A percentile compares a stretch with the other conserved stretches of the same genome.
Evolutionary conservation across 805 yeast genomes (phyloP).

Genomic region (Candida cerambycidarum): DNA sequence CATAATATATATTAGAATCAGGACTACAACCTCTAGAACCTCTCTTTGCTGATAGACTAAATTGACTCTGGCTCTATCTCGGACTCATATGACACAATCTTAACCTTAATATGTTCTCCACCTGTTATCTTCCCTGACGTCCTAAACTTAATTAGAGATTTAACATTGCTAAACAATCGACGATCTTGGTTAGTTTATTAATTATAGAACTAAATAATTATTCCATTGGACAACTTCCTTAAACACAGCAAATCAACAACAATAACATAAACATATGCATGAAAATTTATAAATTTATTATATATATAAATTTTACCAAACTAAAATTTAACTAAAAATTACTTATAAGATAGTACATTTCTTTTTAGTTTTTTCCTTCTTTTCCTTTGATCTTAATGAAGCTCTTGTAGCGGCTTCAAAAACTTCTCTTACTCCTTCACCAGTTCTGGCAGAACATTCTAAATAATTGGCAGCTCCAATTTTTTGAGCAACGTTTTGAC

Average conservation of each 20-base stretch:
- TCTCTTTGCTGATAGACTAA: too few relatives aligned
- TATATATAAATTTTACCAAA: constrained; percentile 7
- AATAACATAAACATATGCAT: constrained; percentile 2
- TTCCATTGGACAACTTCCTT: constrained; percentile 2
- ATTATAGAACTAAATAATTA: constrained; percentile 6
- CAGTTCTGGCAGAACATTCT: constrained; percentile 91
- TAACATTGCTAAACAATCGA: too few relatives aligned
- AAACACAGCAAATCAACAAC: constrained; percentile 8
- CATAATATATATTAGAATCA: constrained; percentile 5
- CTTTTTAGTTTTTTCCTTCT: constrained; percentile 56
- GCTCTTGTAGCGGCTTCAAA: constrained; percentile 93
- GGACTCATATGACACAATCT: too few relatives aligned
- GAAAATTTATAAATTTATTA: constrained; percentile 6
- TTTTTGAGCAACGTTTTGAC: constrained; percentile 82
- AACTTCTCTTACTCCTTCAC: constrained; percentile 89
- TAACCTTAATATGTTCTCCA: too few relatives aligned
- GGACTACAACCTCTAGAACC: background rate
- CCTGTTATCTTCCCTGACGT: too few relatives aligned
- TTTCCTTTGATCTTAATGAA: constrained; percentile 67
- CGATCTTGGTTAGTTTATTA: background rate
- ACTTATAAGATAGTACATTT: constrained; percentile 68
- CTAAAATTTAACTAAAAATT: constrained; percentile 6
- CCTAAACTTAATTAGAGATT: too few relatives aligned
- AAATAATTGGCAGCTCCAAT: constrained; percentile 84
- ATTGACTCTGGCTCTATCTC: too few relatives aligned